These are phyloP conservation scores for Musa itinerans DNA, from an alignment of 176 grass and related monocot genomes.

Conservation along the genomic window DNA sequence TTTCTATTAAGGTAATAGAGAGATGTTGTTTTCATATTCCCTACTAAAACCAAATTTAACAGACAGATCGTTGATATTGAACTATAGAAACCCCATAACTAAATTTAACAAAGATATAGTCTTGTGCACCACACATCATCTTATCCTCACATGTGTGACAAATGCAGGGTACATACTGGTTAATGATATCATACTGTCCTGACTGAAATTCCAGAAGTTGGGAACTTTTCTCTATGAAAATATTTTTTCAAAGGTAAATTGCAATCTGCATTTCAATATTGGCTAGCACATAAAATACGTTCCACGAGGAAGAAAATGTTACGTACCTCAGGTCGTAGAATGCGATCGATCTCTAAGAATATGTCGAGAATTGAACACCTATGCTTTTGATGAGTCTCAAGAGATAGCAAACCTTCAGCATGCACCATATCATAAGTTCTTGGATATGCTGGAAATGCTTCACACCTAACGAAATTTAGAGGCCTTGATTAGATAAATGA, in stretches of 20 bases:
- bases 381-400: conserved; percentile 44
- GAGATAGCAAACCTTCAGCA: conserved; percentile 79
- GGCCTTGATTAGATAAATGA: conserved; percentile 2
- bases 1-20: too few relatives aligned
- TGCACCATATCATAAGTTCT: conserved; percentile 99
- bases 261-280: not conserved
- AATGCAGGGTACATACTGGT: too few relatives aligned
- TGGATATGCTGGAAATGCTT: conserved; percentile 93
- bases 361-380: conserved; percentile 79
- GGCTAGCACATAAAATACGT: not conserved
- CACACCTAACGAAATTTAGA: conserved; percentile 56
- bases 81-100: too few relatives aligned
- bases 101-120: too few relatives aligned
- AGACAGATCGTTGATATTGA: too few relatives aligned
- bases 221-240: too few relatives aligned
- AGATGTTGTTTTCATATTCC: too few relatives aligned
- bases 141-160: too few relatives aligned
- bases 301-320: not conserved
- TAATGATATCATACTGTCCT: too few relatives aligned
- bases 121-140: too few relatives aligned
- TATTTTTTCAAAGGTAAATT: not conserved
- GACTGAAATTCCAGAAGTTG: too few relatives aligned
- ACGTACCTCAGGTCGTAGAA: conserved; percentile 89
- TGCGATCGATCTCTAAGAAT: conserved; percentile 94
- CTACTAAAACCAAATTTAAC: too few relatives aligned